These are phyloP conservation scores for Polytrichum formosum DNA, from an alignment of 225 moss, liverwort and hornwort species.

Conservation along the genomic window DNA sequence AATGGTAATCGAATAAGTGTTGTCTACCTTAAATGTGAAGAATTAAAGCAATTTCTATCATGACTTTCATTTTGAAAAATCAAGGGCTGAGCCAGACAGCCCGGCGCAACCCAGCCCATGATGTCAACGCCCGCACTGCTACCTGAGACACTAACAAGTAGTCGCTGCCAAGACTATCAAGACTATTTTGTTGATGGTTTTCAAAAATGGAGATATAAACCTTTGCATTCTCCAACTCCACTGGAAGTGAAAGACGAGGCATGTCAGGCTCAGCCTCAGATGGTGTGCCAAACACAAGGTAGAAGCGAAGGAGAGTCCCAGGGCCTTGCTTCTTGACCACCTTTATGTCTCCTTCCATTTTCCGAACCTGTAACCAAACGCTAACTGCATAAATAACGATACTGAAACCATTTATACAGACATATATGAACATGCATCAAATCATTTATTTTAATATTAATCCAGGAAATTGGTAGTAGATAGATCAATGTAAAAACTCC, in stretches of 20 bases:
- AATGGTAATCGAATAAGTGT: no score
- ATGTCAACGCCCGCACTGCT: no score
- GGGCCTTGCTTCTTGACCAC: constrained; percentile 72
- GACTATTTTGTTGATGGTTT: no score
- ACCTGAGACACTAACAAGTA: no score
- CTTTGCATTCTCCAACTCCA: constrained; percentile 40
- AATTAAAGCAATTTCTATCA: no score
- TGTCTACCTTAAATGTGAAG: no score
- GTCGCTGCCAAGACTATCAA: no score
- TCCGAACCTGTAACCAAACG: constrained; percentile 46
- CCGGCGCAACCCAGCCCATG: no score
- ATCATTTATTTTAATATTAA: no score
- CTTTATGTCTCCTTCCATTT: constrained; percentile 83
- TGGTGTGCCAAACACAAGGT: constrained; percentile 51
- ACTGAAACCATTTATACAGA: neutral
- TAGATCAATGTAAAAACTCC: neutral
- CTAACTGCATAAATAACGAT: neutral
- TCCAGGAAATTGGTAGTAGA: neutral
- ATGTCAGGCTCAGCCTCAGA: constrained; percentile 37
- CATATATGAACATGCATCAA: neutral
- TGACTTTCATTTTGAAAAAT: no score
- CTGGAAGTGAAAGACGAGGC: constrained; percentile 34
- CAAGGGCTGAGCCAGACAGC: no score
- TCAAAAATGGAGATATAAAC: constrained; percentile 11
- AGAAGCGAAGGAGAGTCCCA: constrained; percentile 68